Evolutionary conservation across 2,329 filamentous ascomycete genomes (phyloP), one percentile per base, ranked within the genome.

Genomic region (Bimuria novae-zelandiae): DNA sequence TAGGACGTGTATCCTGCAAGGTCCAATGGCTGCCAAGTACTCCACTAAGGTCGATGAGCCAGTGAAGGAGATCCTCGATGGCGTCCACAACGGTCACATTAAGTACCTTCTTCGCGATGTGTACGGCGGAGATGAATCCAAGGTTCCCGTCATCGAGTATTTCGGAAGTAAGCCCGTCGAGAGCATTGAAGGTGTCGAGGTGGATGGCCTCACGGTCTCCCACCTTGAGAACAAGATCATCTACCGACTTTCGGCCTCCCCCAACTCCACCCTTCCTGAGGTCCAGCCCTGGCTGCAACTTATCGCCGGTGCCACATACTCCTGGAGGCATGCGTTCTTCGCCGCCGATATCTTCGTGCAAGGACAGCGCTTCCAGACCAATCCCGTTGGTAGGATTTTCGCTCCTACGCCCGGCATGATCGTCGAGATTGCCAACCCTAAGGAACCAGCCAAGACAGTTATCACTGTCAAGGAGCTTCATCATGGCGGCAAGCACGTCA

Each of bases 301-400:
- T 14, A 83, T 99, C 47, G 94, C 93, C 35, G 94, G 94, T 16
- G 84, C 86, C 43, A 86, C 83, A 55, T 90, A 92, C 69, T 97
- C 90, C 44, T 99, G 94, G 94, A 86, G 93, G 54, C 91, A 97
- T 70, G 94, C 94, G 23, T 85, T 99, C 54, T 93, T 99, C 76
- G 90, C 91, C 54, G 89, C 92, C 0, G 93, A 99, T 62, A 89
- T 97, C 23, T 88, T 97, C 60, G 90, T 97, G 4, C 94, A 99
- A 75, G 94, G 92, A 14, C 89, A 96, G 74, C 92, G 95, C 70
- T 97, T 96, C 80, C 91, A 97, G 79, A 96, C 91, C 52, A 99
- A 99, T 77, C 95, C 94, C 0, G 89, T 97, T 78, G 89, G 88
- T 72, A 87, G 93, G 51, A 92, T 99, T 54, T 93, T 97, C 61